These are phyloP conservation scores for Euphorbia pulcherrima DNA, from an alignment of 345 rosid genomes.

Conservation along the genomic window DNA sequence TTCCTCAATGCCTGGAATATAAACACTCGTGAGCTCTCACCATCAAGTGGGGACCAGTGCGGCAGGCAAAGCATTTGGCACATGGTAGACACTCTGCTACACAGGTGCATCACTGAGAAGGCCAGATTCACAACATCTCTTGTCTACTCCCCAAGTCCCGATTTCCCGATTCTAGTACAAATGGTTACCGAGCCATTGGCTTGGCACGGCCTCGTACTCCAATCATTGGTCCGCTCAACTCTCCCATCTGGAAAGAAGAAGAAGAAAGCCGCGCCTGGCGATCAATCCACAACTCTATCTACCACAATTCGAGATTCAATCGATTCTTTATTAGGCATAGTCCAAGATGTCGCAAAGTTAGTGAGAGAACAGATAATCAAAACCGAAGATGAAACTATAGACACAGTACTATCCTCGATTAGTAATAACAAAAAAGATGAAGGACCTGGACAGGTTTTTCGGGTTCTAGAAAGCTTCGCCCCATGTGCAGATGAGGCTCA, in stretches of 20 bases:
- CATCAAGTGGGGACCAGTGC: constrained; percentile 24
- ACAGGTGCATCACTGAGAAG: constrained; percentile 49
- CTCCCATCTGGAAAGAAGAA: constrained; percentile 90
- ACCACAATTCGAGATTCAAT: constrained; percentile 50
- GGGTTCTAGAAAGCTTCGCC: constrained; percentile 40
- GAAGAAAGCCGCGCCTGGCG: constrained; percentile 64
- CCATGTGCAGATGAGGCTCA: constrained; percentile 42
- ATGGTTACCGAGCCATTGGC: constrained; percentile 83
- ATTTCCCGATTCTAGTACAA: constrained; percentile 54
- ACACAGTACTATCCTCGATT: constrained; percentile 43
- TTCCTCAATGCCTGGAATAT: constrained; percentile 79
- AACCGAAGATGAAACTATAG: constrained; percentile 57
- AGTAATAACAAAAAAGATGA: constrained; percentile 33
- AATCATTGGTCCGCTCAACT: constrained; percentile 59
- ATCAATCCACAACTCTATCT: constrained; percentile 42
- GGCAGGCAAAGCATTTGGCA: constrained; percentile 38
- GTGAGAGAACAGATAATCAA: constrained; percentile 37
- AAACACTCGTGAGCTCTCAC: constrained; percentile 47
- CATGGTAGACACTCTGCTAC: constrained; percentile 50
- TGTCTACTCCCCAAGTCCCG: constrained; percentile 36
- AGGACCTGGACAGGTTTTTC: constrained; percentile 70
- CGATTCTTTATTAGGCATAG: constrained; percentile 31
- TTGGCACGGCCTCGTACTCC: constrained; percentile 76
- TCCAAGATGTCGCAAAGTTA: constrained; percentile 60
- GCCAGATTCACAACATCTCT: constrained; percentile 45